Evolutionary conservation across 2,329 filamentous ascomycete genomes (phyloP), one percentile per base, ranked within the genome.

Genomic region (Xylariaceae sp.): DNA sequence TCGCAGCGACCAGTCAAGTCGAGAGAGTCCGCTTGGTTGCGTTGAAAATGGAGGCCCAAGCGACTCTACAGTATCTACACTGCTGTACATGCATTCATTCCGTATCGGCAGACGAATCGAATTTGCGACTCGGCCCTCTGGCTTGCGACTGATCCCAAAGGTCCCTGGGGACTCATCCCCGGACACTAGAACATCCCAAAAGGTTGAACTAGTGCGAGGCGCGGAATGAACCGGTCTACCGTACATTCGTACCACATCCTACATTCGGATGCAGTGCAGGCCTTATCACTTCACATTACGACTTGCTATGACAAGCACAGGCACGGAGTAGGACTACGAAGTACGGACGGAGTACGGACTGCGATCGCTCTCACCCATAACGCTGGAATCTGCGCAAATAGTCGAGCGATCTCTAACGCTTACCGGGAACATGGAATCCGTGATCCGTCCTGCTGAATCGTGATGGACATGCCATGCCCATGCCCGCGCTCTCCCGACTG

Each of bases 141-240:
- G 55, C 60, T 54, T 41, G 34, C 51, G 57, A 52, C 11, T 54
- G 51, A 55, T 60, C 61, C 49, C 61, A 55, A 53, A 54, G 51
- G 61, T 54, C 23, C 53, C 37, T 45, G 11, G 18, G 50, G n/a
- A 8, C 11, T 11, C 49, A 51, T 53, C 62, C 57, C 58, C 53
- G 39, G 54, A 17, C 57, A 55, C 54, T 48, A 62, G 53, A 47
- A 44, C 56, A 58, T 47, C 56, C 30, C 39, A 52, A 57, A 59
- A 51, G 48, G 57, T 58, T 53, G 50, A 44, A 7, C 11, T 50
- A 51, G 55, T 50, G 57, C 37, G 51, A 62, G 39, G 55, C 61
- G 53, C 66, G 66, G 66, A 68, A 66, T 67, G 64, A 68, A 58
- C 67, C 67, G 66, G 66, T 23, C 56, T 51, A 61, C 62, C 64